Evolutionary conservation across 805 yeast species (phyloP), one percentile per base, ranked within the genome.

Genomic region (Saccharomycopsis synnaedendra): DNA sequence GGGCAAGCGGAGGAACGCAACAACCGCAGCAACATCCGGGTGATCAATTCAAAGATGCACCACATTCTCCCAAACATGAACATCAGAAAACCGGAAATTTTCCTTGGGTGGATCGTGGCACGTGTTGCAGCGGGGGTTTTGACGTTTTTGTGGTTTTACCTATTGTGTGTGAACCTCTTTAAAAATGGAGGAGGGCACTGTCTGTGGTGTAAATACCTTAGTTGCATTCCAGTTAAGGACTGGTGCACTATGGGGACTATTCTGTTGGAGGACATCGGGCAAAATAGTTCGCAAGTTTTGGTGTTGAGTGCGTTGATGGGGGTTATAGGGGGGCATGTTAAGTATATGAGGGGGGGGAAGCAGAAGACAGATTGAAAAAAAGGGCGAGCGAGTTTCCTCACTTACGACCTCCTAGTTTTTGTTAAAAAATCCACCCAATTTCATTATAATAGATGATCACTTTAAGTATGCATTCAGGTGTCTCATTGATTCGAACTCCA

Each of bases 181-280:
- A 62, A 64, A 31, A 64, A 68, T 39, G 78, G 75, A 5, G 74
- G 73, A 8, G 70, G 69, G 4, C 61, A 68, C 48, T 82, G 89
- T 60, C 59, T 66, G 10, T 82, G 89, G 89, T 82, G 89, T 65
- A 80, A 79, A 58, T 82, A 82, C 57, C 66, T 82, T 55, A 78
- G 77, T 54, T 82, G 89, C 56, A 58, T 82, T 9, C 87, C 87
- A 0, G 82, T 82, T 3, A 70, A 77, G 51, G 80, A 76, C 32
- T 82, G 87, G 87, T 82, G 87, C 58, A 47, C 53, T 1, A 49
- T 52, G 49, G 52, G 58, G 9, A 52, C 49, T 1, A 37, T 58
- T 43, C 54, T 55, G 31, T 59, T 60, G 19, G 48, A 48, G 9
- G 48, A 51, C 8, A 55, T 58, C 2, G 45, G 44, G 27, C n/a